A percentile compares a stretch with the other conserved stretches of the same genome.
Conservation (phyloP, 2,329 filamentous ascomycete genomes). For the Setomelanomma holmii region DNA sequence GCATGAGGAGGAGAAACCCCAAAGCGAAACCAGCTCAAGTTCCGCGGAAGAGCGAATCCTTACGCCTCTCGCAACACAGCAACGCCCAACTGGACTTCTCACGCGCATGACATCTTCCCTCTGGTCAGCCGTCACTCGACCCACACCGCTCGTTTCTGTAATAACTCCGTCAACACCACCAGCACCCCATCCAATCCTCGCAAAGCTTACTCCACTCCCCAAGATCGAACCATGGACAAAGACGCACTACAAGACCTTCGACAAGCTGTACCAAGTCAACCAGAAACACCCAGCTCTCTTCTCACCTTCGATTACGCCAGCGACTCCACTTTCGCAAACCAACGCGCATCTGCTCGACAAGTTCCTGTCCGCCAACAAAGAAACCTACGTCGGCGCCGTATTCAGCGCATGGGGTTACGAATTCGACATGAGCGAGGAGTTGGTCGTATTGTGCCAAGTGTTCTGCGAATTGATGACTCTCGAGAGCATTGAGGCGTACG, state of each 20-base stretch:
- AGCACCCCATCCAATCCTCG: constrained; percentile 35
- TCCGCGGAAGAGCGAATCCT: constrained; percentile 4
- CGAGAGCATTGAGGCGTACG: constrained; percentile 34
- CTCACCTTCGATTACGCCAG: constrained; percentile 26
- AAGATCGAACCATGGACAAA: constrained; percentile 49
- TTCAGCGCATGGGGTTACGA: constrained; percentile 47
- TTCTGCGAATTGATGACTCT: constrained; percentile 42
- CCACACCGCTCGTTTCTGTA: background rate
- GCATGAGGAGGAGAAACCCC: background rate
- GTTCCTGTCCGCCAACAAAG: constrained; percentile 28
- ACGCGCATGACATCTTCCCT: constrained; percentile 26
- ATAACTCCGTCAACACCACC: constrained; percentile 9
- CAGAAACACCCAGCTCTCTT: constrained; percentile 43
- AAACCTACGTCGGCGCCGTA: constrained; percentile 36
- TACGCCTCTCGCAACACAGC: constrained; percentile 9
- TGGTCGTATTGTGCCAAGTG: constrained; percentile 44
- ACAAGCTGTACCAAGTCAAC: constrained; percentile 43
- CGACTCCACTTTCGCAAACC: constrained; percentile 27
- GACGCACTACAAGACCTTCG: constrained; percentile 49
- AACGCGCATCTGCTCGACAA: constrained; percentile 38
- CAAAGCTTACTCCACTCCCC: constrained; percentile 38
- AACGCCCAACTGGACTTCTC: constrained; percentile 24
- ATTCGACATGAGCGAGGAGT: constrained; percentile 37
- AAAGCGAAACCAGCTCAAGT: constrained; percentile 10
- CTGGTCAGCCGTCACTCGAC: constrained; percentile 12